Evolutionary conservation across 2,329 filamentous ascomycete species (phyloP).

Genomic region (Sphaerulina vaccinii): DNA sequence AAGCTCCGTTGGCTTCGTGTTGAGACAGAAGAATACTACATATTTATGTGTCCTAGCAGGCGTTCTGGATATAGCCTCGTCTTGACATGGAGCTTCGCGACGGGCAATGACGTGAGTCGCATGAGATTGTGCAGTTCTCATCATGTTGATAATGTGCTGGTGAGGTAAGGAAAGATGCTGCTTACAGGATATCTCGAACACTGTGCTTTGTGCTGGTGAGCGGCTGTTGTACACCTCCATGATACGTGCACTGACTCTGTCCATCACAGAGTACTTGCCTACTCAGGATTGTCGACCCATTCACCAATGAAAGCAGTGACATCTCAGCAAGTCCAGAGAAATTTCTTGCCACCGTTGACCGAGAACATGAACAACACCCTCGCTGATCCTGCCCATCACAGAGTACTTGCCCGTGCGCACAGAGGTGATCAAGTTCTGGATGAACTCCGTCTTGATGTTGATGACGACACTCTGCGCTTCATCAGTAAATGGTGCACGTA

Average conservation of each 20-base stretch:
- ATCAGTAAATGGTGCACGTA: slow-evolving; percentile 17
- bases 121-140: background rate
- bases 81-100: background rate
- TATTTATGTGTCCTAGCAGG: background rate
- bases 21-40: background rate
- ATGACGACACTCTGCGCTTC: slow-evolving; percentile 29
- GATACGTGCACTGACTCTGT: too few relatives aligned
- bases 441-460: slow-evolving; percentile 34
- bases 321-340: slow-evolving; percentile 35
- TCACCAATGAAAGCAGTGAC: slow-evolving; percentile 21
- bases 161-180: too few relatives aligned
- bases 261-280: slow-evolving; percentile 17
- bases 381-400: slow-evolving; percentile 26
- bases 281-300: slow-evolving; percentile 22
- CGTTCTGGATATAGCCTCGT: too few relatives aligned
- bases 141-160: too few relatives aligned
- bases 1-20: background rate
- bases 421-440: slow-evolving; percentile 28
- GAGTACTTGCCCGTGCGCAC: slow-evolving; percentile 25
- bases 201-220: too few relatives aligned
- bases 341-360: slow-evolving; percentile 32
- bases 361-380: slow-evolving; percentile 34
- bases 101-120: background rate
- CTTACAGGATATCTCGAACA: too few relatives aligned
- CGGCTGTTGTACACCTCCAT: too few relatives aligned